Evolutionary conservation across 1,284 basidiomycete species (phyloP).

Genomic region (Cyathus olla): DNA sequence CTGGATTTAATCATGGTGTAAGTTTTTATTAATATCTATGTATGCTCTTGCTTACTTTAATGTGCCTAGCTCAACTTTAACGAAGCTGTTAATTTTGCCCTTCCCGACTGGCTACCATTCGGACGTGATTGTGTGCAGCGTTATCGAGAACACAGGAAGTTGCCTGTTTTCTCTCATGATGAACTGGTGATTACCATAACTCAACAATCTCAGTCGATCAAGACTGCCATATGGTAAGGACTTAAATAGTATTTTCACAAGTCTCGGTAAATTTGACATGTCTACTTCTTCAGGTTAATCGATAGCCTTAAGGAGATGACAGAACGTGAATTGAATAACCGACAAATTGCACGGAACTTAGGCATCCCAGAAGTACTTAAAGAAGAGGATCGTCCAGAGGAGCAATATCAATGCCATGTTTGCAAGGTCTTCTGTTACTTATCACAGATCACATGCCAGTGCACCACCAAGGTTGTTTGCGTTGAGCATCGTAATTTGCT

Average conservation of each 20-base stretch:
- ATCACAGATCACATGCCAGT: constrained; percentile 88
- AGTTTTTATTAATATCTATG: constrained; percentile 41
- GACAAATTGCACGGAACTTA: constrained; percentile 68
- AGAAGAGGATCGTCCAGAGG: constrained; percentile 87
- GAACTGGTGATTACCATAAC: constrained; percentile 97
- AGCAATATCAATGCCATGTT: constrained; percentile 93
- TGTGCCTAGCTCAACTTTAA: constrained; percentile 91
- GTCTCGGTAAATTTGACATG: too few relatives aligned
- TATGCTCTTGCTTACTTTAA: constrained; percentile 16
- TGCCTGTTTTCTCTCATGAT: constrained; percentile 98
- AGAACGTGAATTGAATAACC: constrained; percentile 81
- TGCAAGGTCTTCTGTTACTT: constrained; percentile 98
- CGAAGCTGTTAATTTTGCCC: constrained; percentile 99
- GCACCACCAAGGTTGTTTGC: constrained; percentile 85
- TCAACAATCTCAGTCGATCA: constrained; percentile 92
- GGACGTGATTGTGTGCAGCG: constrained; percentile 90
- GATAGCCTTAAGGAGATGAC: constrained; percentile 91
- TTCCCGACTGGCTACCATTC: constrained; percentile 94
- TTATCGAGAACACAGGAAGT: constrained; percentile 91
- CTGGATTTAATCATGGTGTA: constrained; percentile 98
- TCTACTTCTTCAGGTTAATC: constrained; percentile 70
- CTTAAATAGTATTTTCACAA: too few relatives aligned
- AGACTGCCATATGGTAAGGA: constrained; percentile 91
- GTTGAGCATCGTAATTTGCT: constrained; percentile 87
- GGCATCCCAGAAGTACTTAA: constrained; percentile 79